Percentiles rank a stretch among this genome's conserved stretches.
phyloP scores from a whole-genome alignment of 345 rosid genomes.

The Lenwebbia sp. region DNA sequence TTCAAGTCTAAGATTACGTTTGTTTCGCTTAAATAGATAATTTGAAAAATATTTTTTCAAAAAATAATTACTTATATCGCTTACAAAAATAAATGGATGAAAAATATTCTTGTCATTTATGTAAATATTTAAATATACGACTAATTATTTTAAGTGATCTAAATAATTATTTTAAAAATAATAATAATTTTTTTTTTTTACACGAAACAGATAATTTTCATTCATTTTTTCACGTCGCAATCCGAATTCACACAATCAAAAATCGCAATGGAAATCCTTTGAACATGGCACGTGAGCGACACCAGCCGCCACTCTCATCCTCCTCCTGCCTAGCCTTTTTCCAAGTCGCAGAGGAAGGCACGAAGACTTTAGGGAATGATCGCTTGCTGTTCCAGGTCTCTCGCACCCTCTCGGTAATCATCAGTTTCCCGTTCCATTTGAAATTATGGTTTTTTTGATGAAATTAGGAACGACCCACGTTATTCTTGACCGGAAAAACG shows the following conservation, averaged over 20 bases:
- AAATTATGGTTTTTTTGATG: not conserved
- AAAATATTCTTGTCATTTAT: no score
- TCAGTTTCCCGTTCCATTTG: no score
- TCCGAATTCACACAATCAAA: not conserved
- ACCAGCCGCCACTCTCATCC: not conserved
- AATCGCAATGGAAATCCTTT: not conserved
- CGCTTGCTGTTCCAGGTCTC: constrained; percentile 1
- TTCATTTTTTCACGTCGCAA: not conserved
- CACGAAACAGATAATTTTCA: no score
- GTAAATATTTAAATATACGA: no score
- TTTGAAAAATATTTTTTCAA: no score
- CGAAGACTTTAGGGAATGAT: constrained; percentile 1
- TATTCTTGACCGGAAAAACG: not conserved
- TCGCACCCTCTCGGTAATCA: not conserved
- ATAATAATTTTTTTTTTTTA: no score
- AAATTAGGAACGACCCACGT: not conserved
- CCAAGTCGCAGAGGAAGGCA: not conserved
- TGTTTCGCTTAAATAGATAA: no score
- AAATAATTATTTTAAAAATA: no score
- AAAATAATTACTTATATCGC: no score
- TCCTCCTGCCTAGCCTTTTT: not conserved
- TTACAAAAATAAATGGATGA: no score
- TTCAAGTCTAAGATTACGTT: no score
- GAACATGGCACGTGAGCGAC: not conserved
- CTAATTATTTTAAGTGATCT: no score